Evolutionary conservation across 202 grass and related monocot species (phyloP), one percentile per base, ranked within the genome.

Genomic region (Panicum virgatum): DNA sequence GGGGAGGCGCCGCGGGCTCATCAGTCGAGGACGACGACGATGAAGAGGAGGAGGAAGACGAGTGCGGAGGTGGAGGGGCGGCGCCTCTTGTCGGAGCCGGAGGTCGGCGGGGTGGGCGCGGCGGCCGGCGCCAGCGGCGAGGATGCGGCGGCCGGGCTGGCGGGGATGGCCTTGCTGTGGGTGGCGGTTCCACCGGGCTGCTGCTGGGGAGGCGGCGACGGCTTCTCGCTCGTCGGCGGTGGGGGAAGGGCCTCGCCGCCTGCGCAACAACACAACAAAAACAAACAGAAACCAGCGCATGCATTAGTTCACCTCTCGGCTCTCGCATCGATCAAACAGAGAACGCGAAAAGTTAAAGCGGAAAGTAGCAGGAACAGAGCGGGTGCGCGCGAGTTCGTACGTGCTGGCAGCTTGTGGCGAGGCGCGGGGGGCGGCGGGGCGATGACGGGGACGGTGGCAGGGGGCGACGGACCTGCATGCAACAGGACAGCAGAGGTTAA

Each of bases 181-280:
- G 30, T 42, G 63, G 34, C 23, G 63, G 77, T 5, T 51, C 25
- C 82, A 23, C 22, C 76, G 48, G 63, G 36, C 34, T 73, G 76
- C 62, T 86, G 73, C 78, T 83, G 66, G 36, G 87, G 77, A 9
- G 87, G 66, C 47, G 87, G 82, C 56, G 82, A 77, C 46, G 66
- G 30, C 87, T 85, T 89, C 38, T 76, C 77, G 47, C 2, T 46
- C 22, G 30, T 1, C 12, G 54, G 36, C 8, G 87, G 86, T 1
- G 82, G 79, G 2, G 85, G 81, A 19, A 77, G 82, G 3, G 78
- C 65, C 8, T 71, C 82, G 22, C 8, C 51, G 57, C 58, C 82
- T 85, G 82, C 67, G 42, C 23, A 50, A 50, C 68, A 71, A 3
- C 15, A 12, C 44, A 50, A 1, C 47, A 56, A 0, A n/a, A 81